phyloP scores from a whole-genome alignment of 345 rosid species.

The Pelargonium nanum region DNA sequence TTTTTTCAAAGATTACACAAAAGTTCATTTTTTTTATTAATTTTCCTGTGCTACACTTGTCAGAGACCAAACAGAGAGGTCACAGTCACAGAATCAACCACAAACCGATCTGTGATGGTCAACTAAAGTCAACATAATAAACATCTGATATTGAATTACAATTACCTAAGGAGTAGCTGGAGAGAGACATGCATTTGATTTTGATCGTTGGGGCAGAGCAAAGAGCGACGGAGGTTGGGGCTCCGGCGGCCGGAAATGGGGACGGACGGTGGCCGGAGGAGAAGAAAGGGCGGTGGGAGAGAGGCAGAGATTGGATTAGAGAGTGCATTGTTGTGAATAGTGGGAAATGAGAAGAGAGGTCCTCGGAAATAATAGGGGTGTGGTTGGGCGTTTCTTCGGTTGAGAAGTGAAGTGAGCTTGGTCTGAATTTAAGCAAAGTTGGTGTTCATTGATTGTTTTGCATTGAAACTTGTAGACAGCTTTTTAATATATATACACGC shows the following conservation, averaged over 20 bases:
- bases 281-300: slow-evolving; percentile 11
- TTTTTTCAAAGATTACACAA: background rate
- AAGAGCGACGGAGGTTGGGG: too few relatives aligned
- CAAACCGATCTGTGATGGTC: background rate
- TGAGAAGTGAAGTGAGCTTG: too few relatives aligned
- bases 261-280: slow-evolving; percentile 4
- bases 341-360: too few relatives aligned
- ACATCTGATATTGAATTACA: too few relatives aligned
- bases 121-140: background rate
- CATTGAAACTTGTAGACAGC: too few relatives aligned
- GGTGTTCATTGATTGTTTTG: too few relatives aligned
- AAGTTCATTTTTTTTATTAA: background rate
- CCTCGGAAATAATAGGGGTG: too few relatives aligned
- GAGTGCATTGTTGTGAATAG: too few relatives aligned
- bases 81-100: background rate
- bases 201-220: too few relatives aligned
- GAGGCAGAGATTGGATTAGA: slow-evolving; percentile 10
- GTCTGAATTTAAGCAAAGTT: too few relatives aligned
- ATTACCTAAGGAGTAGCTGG: slow-evolving; percentile 28
- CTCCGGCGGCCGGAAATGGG: background rate
- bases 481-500: too few relatives aligned
- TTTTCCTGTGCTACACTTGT: slow-evolving; percentile 5
- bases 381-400: too few relatives aligned
- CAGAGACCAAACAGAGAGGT: slow-evolving; percentile 11
- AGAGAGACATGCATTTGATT: slow-evolving; percentile 28